Conservation (phyloP, 768 basidiomycete genomes). For the Nidularia pulvinata region DNA sequence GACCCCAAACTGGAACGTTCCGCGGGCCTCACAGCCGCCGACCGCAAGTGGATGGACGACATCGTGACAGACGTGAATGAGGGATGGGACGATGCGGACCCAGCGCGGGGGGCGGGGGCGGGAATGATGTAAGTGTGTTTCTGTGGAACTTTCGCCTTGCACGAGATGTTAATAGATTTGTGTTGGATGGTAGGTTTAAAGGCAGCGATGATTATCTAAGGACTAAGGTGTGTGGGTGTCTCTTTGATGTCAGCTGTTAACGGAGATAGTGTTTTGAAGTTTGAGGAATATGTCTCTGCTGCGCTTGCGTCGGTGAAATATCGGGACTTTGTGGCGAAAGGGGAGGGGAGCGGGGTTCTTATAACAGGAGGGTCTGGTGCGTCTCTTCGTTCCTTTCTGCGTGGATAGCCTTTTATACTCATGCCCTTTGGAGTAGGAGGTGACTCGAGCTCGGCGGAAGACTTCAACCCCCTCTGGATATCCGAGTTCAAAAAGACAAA, state of each 20-base stretch:
- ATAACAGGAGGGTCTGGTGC: conserved; percentile 65
- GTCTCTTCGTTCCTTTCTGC: conserved; percentile 2
- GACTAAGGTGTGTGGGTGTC: conserved; percentile 54
- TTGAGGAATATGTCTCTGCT: conserved; percentile 93
- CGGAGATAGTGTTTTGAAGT: conserved; percentile 26
- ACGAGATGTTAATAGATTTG: not conserved
- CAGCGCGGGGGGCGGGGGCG: conserved; percentile 54
- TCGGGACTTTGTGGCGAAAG: conserved; percentile 78
- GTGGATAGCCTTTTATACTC: not conserved
- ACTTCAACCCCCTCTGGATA: conserved; percentile 91
- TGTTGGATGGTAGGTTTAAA: conserved; percentile 63
- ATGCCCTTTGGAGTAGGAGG: conserved; percentile 32
- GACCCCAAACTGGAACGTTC: conserved; percentile 80
- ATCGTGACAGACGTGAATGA: conserved; percentile 86
- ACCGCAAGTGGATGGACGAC: conserved; percentile 98
- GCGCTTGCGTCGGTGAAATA: conserved; percentile 90
- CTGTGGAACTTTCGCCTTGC: not conserved
- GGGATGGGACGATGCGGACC: conserved; percentile 70
- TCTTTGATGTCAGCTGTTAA: not conserved
- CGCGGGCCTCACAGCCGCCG: conserved; percentile 84
- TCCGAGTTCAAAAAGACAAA: conserved; percentile 85
- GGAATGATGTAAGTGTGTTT: conserved; percentile 43
- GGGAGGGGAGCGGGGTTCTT: conserved; percentile 59
- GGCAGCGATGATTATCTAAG: conserved; percentile 96
- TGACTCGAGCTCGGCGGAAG: conserved; percentile 59